These are phyloP conservation scores for Stagonosporopsis chrysanthemi DNA, from an alignment of 2,329 filamentous ascomycete species.

Conservation along the genomic window DNA sequence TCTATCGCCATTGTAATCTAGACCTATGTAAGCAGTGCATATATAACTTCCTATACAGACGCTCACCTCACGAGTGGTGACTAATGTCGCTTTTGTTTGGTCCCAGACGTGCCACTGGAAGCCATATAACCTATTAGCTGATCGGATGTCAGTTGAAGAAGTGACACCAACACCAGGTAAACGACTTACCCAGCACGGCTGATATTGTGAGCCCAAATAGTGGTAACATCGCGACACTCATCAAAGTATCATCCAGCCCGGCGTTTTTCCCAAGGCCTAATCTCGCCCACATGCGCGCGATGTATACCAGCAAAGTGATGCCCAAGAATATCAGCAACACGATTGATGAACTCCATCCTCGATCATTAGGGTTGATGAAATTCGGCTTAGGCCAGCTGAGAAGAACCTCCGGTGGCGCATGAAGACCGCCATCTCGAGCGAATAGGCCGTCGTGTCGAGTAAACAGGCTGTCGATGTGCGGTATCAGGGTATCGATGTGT, in stretches of 20 bases:
- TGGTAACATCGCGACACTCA: slow-evolving; percentile 53
- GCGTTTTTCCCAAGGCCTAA: slow-evolving; percentile 54
- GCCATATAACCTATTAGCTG: slow-evolving; percentile 39
- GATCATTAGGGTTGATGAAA: slow-evolving; percentile 55
- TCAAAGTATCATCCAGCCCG: slow-evolving; percentile 58
- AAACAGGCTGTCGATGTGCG: slow-evolving; percentile 21
- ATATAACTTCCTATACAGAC: not conserved
- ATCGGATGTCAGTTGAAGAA: slow-evolving; percentile 16
- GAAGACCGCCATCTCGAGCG: slow-evolving; percentile 38
- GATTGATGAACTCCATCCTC: slow-evolving; percentile 54
- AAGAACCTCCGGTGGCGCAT: slow-evolving; percentile 53
- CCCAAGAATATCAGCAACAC: slow-evolving; percentile 52
- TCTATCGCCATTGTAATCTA: slow-evolving; percentile 44
- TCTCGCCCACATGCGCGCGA: slow-evolving; percentile 57
- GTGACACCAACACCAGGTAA: too few species aligned
- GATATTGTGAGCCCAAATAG: slow-evolving; percentile 43
- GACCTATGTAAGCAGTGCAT: slow-evolving; percentile 7
- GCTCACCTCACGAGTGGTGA: slow-evolving; percentile 36
- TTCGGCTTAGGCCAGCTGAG: slow-evolving; percentile 58
- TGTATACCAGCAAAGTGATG: slow-evolving; percentile 52
- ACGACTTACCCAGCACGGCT: slow-evolving; percentile 34
- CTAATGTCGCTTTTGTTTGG: slow-evolving; percentile 32
- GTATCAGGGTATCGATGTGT: slow-evolving; percentile 5
- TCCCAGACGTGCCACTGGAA: slow-evolving; percentile 47
- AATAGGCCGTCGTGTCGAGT: slow-evolving; percentile 20